A percentile compares a stretch with the other conserved stretches of the same genome.
Conservation (phyloP, 2,329 filamentous ascomycete species). For the Cordyceps militaris region DNA sequence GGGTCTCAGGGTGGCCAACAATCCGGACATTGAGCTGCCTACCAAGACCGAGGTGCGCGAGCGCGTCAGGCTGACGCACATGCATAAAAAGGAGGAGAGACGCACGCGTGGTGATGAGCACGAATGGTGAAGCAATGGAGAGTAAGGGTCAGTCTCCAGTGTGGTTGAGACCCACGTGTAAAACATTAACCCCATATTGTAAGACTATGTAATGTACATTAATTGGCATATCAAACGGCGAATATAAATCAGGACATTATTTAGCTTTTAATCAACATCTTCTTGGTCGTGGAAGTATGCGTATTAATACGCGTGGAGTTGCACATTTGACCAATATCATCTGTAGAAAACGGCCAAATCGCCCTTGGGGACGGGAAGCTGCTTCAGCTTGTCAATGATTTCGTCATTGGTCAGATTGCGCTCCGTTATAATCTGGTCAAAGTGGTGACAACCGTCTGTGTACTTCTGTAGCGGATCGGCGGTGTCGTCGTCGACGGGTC, state of each 20-base stretch:
- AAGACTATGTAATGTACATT: constrained; percentile 11
- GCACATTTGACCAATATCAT: no score
- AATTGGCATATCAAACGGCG: constrained; percentile 4
- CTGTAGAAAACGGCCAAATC: constrained; percentile 50
- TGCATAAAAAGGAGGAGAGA: not conserved
- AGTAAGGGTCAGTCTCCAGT: not conserved
- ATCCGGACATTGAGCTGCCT: constrained; percentile 35
- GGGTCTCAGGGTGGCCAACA: constrained; percentile 30
- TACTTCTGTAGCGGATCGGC: constrained; percentile 55
- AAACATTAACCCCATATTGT: constrained; percentile 3
- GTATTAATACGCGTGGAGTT: no score
- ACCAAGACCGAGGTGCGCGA: constrained; percentile 28
- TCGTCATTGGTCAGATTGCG: constrained; percentile 62
- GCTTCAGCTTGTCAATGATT: constrained; percentile 61
- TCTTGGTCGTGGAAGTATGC: not conserved
- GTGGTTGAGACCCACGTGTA: not conserved
- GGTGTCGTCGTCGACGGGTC: constrained; percentile 27
- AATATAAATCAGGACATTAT: not conserved
- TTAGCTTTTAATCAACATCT: not conserved
- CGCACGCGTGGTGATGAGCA: not conserved
- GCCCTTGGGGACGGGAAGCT: constrained; percentile 42
- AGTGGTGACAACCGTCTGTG: constrained; percentile 66
- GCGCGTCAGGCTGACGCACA: constrained; percentile 12
- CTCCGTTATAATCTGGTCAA: constrained; percentile 79
- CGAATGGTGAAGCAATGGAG: not conserved